Evolutionary conservation across 1,139 yeast genomes (phyloP), one percentile per base, ranked within the genome.

Genomic region (Hemisphaericaspora xylanilytica): DNA sequence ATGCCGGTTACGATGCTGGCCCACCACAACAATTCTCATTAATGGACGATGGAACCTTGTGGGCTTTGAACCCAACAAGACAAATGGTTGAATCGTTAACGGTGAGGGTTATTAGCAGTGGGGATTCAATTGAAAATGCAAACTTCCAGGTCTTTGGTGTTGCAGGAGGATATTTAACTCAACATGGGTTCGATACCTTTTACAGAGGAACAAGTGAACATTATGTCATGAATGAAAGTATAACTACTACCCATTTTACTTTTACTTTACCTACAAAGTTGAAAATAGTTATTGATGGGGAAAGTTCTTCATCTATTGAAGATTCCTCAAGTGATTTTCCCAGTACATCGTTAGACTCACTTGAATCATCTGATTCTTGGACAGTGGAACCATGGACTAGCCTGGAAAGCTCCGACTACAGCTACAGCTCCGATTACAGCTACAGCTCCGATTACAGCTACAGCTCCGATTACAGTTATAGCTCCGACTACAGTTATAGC

Each of bases 21-120:
- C 27, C 16, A 4, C 28, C 33, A 8, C 28, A 31, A 31, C 26
- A 31, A 14, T 31, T 31, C 22, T 31, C 33, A 7, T 31, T 31
- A 11, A n/a, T 21, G 14, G 33, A 31, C n/a, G 33, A 31, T 31
- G 33, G 33, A 22, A 31, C 33, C 21, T 31, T 31, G 10, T 31
- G 33, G 33, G 20, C 33, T 5, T 21, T 31, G 11, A 12, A 14
- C 3, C 33, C 33, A 16, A 16, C 26, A 5, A 21, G 26, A n/a
- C 33, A 31, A 22, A 31, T 31, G 7, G 33, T 31, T 9, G 33
- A 21, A 13, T 31, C 33, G 3, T 21, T 21, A 13, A 22, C 28
- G 5, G 27, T 31, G 21, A 21, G 33, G 14, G 15, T 21, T 1
- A 31, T 31, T 7, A 15, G 9, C 9, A 8, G 17, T 5, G 18